Conservation (phyloP, 441 rosid genomes). For the Gossypium schwendimanii region DNA sequence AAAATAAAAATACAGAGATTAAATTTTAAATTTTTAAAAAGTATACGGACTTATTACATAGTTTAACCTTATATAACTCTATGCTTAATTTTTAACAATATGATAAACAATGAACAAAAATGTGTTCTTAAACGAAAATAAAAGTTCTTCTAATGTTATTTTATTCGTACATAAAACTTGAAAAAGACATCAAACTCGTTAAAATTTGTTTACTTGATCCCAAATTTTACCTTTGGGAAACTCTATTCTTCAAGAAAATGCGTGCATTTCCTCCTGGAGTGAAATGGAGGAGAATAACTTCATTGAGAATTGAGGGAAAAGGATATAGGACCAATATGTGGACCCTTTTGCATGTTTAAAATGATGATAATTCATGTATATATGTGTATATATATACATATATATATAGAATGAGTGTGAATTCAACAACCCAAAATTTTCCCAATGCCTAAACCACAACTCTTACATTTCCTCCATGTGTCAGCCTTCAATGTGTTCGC, state of each 20-base stretch:
- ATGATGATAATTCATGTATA: background rate
- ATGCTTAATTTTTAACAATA: no score
- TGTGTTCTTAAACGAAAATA: no score
- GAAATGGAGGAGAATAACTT: background rate
- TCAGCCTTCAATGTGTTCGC: background rate
- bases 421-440: slow-evolving; percentile 9
- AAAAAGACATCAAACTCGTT: no score
- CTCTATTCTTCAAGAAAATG: slow-evolving; percentile 5
- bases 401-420: slow-evolving; percentile 12
- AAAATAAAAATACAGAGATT: no score
- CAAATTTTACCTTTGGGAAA: background rate
- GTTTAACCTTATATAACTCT: no score
- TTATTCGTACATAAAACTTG: no score
- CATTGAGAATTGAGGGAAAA: slow-evolving; percentile 10
- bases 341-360: slow-evolving; percentile 4
- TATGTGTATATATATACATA: background rate
- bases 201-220: background rate
- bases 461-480: slow-evolving; percentile 16
- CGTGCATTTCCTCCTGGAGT: background rate
- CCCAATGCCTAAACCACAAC: slow-evolving; percentile 23
- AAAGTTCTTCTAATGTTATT: no score
- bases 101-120: no score
- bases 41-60: no score
- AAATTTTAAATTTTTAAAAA: no score
- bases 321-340: slow-evolving; percentile 21